These are phyloP conservation scores for Cryphonectria carpinicola DNA, from an alignment of 2,329 filamentous ascomycete genomes.

Conservation along the genomic window DNA sequence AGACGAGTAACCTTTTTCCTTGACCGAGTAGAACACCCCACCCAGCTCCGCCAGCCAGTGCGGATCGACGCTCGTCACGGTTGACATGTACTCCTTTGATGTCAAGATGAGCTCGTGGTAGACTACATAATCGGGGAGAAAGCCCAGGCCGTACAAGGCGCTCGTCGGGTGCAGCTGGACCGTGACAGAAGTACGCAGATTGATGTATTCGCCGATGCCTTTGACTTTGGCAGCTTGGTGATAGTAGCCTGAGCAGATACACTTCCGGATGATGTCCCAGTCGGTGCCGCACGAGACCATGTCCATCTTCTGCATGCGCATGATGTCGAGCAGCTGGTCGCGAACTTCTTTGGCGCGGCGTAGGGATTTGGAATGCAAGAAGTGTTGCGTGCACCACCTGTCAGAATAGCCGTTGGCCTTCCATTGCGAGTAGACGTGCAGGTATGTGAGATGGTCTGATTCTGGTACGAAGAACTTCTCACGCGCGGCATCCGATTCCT, in stretches of 20 bases:
- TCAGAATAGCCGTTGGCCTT: slow-evolving; percentile 87
- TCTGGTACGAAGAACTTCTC: slow-evolving; percentile 99
- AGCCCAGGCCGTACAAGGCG: slow-evolving; percentile 88
- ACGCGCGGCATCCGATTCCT: slow-evolving; percentile 91
- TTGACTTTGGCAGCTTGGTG: slow-evolving; percentile 96
- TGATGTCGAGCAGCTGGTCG: slow-evolving; percentile 91
- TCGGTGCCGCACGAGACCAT: slow-evolving; percentile 91
- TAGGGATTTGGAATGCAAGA: slow-evolving; percentile 92
- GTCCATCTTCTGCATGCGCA: slow-evolving; percentile 89
- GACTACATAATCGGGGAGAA: slow-evolving; percentile 94
- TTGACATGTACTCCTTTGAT: slow-evolving; percentile 97
- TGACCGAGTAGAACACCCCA: slow-evolving; percentile 95
- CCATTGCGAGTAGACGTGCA: slow-evolving; percentile 97
- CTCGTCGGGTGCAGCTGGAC: slow-evolving; percentile 94
- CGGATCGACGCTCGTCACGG: slow-evolving; percentile 92
- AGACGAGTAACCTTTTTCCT: slow-evolving; percentile 94
- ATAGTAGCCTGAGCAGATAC: slow-evolving; percentile 97
- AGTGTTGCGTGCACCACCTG: slow-evolving; percentile 90
- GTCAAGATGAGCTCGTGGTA: slow-evolving; percentile 98
- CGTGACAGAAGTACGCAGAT: slow-evolving; percentile 89
- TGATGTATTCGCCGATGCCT: slow-evolving; percentile 96
- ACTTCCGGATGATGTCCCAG: slow-evolving; percentile 94
- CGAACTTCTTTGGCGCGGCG: slow-evolving; percentile 91
- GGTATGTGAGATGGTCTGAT: slow-evolving; percentile 91
- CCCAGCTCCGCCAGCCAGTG: slow-evolving; percentile 97